Evolutionary conservation across 2,329 filamentous ascomycete species (phyloP).

Genomic region (Dothistroma septosporum): DNA sequence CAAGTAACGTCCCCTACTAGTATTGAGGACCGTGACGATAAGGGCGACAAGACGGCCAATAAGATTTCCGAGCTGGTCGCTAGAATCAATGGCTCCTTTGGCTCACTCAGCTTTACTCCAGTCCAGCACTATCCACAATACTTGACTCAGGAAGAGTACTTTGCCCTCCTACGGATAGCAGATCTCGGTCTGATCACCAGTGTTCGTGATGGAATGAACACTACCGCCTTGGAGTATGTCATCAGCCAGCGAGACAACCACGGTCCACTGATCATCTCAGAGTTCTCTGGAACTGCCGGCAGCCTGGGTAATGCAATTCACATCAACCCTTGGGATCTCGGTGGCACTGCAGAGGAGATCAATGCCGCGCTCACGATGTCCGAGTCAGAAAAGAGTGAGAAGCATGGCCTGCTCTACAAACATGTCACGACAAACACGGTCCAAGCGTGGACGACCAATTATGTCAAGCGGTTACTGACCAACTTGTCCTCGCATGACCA

Average conservation of each 20-base stretch:
- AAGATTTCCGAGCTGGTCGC: conserved; percentile 88
- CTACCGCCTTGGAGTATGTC: conserved; percentile 90
- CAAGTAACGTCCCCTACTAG: conserved; percentile 77
- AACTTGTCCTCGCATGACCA: conserved; percentile 75
- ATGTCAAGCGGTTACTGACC: conserved; percentile 71
- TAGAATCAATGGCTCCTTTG: conserved; percentile 85
- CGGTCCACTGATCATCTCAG: conserved; percentile 86
- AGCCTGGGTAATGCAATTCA: conserved; percentile 82
- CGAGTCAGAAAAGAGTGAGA: conserved; percentile 58
- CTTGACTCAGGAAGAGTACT: conserved; percentile 83
- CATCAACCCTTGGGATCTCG: conserved; percentile 94
- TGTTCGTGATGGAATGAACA: conserved; percentile 97
- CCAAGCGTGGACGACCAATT: conserved; percentile 77
- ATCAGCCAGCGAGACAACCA: conserved; percentile 84
- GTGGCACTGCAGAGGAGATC: conserved; percentile 78
- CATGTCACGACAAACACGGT: conserved; percentile 85
- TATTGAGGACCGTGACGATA: conserved; percentile 68
- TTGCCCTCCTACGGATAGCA: conserved; percentile 82
- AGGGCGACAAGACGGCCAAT: conserved; percentile 74
- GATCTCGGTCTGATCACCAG: conserved; percentile 94
- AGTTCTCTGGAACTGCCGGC: conserved; percentile 91
- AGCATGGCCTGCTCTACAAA: conserved; percentile 71
- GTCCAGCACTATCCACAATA: conserved; percentile 96
- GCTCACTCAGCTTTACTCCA: conserved; percentile 81
- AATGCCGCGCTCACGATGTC: conserved; percentile 76